A percentile compares a stretch with the other conserved stretches of the same genome.
Conservation (phyloP, 345 rosid species). For the Hibiscus mutabilis region DNA sequence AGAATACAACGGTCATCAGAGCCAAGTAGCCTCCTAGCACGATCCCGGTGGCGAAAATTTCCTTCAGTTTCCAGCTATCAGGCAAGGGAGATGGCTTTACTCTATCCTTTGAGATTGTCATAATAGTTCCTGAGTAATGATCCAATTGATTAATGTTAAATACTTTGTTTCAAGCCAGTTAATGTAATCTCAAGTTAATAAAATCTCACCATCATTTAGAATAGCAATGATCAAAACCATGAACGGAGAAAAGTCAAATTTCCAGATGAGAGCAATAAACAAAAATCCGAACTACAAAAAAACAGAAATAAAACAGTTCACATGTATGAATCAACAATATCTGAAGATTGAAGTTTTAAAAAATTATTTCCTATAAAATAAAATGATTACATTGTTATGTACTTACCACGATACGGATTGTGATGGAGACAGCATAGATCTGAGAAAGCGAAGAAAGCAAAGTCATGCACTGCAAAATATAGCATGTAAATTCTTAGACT, state of each 20-base stretch:
- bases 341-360: neutral
- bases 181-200: neutral
- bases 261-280: conserved; percentile 34
- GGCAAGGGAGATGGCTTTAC: conserved; percentile 96
- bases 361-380: conserved; percentile 3
- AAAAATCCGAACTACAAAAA: conserved; percentile 69
- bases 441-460: conserved; percentile 17
- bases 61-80: conserved; percentile 90
- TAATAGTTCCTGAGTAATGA: conserved; percentile 20
- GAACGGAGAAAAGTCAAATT: neutral
- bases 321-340: neutral
- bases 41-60: conserved; percentile 87
- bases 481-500: neutral
- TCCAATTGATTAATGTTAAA: neutral
- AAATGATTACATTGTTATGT: neutral
- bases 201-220: conserved; percentile 36
- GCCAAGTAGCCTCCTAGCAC: conserved; percentile 27
- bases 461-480: neutral
- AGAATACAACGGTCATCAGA: neutral
- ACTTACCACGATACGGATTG: conserved; percentile 25
- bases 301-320: neutral
- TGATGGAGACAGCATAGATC: conserved; percentile 89
- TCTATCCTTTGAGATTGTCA: conserved; percentile 56
- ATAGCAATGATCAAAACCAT: neutral
- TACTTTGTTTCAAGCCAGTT: neutral